Conservation (phyloP, 2,329 filamentous ascomycete species). For the Aureobasidium sp. region DNA sequence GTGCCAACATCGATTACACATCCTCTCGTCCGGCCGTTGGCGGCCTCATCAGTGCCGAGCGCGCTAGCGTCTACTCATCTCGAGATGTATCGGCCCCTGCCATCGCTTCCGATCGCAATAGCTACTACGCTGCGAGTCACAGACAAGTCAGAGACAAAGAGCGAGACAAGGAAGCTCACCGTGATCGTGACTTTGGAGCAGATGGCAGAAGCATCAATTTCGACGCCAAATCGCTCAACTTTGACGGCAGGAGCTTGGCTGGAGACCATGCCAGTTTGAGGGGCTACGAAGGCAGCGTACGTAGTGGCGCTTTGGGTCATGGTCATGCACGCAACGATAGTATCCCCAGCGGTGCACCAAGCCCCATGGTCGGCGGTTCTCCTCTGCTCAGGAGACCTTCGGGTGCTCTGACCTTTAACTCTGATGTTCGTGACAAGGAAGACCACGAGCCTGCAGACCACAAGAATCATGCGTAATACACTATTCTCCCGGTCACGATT, state of each 20-base stretch:
- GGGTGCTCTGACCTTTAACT: conserved; percentile 13
- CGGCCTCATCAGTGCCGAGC: conserved; percentile 52
- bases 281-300: conserved; percentile 72
- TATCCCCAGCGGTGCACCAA: conserved; percentile 66
- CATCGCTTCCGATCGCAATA: conserved; percentile 68
- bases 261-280: conserved; percentile 65
- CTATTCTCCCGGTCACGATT: background rate
- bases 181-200: conserved; percentile 7
- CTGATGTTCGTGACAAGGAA: conserved; percentile 5
- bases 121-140: conserved; percentile 61
- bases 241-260: conserved; percentile 17
- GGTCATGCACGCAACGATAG: conserved; percentile 72
- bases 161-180: conserved; percentile 17
- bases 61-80: conserved; percentile 64
- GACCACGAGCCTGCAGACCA: background rate
- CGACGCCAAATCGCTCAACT: conserved; percentile 21
- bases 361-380: conserved; percentile 48
- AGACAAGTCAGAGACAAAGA: conserved; percentile 16
- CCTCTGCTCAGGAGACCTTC: conserved; percentile 25
- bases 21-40: conserved; percentile 44
- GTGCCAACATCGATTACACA: conserved; percentile 52
- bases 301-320: conserved; percentile 71
- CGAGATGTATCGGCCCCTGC: conserved; percentile 44
- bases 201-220: conserved; percentile 17
- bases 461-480: background rate